Percentiles rank a stretch among this genome's conserved stretches.
These are phyloP conservation scores for Ophiosphaerella herpotricha DNA, from an alignment of 2,329 filamentous ascomycete genomes.

Conservation along the genomic window DNA sequence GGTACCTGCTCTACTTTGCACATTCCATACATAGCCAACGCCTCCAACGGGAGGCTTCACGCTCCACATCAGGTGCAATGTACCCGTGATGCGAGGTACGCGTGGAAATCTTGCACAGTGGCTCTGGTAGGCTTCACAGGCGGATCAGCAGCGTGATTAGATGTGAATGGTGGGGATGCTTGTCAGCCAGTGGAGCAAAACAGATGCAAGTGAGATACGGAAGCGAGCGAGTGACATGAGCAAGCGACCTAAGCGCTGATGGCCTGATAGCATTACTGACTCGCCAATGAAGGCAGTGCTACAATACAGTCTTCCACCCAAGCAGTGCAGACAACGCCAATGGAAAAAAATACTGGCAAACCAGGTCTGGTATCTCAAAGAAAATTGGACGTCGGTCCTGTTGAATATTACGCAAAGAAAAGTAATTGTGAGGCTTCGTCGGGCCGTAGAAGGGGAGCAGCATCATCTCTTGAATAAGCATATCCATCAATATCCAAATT, in stretches of 20 bases:
- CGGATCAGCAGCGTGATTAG: not conserved
- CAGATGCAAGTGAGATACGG: not conserved
- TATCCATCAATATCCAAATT: constrained; percentile 1
- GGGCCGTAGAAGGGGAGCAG: constrained; percentile 1
- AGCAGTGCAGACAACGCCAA: not conserved
- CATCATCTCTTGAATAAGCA: constrained; percentile 20
- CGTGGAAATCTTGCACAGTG: not conserved
- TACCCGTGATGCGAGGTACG: not conserved
- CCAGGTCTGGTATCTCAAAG: constrained; percentile 12
- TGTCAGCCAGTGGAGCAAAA: not conserved
- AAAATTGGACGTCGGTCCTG: constrained; percentile 6
- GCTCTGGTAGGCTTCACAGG: too few species aligned
- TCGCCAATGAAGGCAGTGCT: constrained; percentile 15
- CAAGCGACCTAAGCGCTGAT: constrained; percentile 18
- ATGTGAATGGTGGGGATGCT: not conserved
- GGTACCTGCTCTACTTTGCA: not conserved
- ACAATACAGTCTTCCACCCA: constrained; percentile 9
- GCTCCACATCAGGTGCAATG: too few species aligned
- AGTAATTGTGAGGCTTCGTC: constrained; percentile 4
- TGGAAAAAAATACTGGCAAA: not conserved
- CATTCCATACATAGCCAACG: too few species aligned
- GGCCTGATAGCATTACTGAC: constrained; percentile 12
- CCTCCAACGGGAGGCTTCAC: too few species aligned
- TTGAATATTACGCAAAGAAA: constrained; percentile 15
- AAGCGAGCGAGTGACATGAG: not conserved